phyloP scores from a whole-genome alignment of 441 rosid genomes.

The Syzygium malaccense region DNA sequence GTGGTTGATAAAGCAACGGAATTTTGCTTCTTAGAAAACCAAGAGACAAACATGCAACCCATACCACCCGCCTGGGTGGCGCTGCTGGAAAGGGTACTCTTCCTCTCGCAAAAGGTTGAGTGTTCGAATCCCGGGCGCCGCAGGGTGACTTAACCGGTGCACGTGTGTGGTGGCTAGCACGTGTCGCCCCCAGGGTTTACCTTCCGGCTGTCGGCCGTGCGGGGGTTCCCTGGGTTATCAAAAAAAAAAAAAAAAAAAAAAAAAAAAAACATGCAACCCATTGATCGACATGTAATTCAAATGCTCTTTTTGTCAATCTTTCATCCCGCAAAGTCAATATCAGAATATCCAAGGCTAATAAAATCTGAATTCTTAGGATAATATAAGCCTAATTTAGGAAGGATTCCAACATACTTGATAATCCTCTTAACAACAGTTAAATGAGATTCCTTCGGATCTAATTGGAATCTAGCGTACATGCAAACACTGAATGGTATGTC shows the following conservation, averaged over 20 bases:
- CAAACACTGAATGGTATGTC: neutral
- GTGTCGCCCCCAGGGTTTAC: too few relatives aligned
- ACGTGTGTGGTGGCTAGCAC: too few relatives aligned
- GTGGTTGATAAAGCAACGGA: neutral
- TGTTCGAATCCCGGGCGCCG: too few relatives aligned
- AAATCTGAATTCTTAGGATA: neutral
- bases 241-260: neutral
- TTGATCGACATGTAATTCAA: neutral
- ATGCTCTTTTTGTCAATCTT: neutral
- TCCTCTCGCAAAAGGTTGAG: too few relatives aligned
- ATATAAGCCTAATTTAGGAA: neutral
- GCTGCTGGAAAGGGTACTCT: too few relatives aligned
- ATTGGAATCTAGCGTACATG: neutral
- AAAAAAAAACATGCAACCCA: neutral
- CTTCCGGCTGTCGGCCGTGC: too few relatives aligned
- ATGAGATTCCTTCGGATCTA: neutral
- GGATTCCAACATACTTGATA: neutral
- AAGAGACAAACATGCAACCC: neutral
- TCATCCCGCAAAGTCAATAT: neutral
- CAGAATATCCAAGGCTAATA: neutral
- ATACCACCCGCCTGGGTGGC: too few relatives aligned
- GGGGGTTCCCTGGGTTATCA: too few relatives aligned
- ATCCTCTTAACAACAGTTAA: neutral
- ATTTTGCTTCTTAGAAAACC: neutral
- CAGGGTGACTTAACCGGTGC: too few relatives aligned